Evolutionary conservation across 2,329 filamentous ascomycete species (phyloP).

Genomic region (Xylariales sp.): DNA sequence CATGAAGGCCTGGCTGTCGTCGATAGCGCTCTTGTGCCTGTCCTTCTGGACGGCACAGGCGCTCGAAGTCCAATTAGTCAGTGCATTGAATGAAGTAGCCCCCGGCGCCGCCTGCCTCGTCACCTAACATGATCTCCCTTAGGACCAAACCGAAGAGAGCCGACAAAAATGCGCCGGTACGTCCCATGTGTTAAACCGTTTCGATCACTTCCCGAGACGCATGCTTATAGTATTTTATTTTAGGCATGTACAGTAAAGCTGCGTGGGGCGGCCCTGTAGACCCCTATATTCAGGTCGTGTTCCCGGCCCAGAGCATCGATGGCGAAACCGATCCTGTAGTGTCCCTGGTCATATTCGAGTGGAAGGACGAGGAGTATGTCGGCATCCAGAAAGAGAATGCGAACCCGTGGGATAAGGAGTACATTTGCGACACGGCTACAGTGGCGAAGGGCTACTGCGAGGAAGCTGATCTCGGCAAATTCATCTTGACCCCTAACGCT

Average conservation of each 20-base stretch:
- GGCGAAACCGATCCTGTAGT: slow-evolving; percentile 68
- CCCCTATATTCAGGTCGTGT: slow-evolving; percentile 84
- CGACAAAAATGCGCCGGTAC: slow-evolving; percentile 72
- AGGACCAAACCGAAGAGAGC: slow-evolving; percentile 75
- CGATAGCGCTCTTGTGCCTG: slow-evolving; percentile 47
- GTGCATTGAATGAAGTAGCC: slow-evolving; percentile 15
- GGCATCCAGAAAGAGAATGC: slow-evolving; percentile 56
- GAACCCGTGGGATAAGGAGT: slow-evolving; percentile 12
- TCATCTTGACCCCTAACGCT: slow-evolving; percentile 75
- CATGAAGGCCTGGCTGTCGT: slow-evolving; percentile 53
- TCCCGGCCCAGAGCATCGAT: slow-evolving; percentile 56
- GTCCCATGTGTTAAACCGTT: no score
- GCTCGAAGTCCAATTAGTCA: slow-evolving; percentile 55
- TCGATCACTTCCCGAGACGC: no score
- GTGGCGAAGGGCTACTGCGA: slow-evolving; percentile 71
- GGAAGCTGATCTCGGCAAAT: slow-evolving; percentile 73
- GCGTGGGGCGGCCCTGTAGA: slow-evolving; percentile 85
- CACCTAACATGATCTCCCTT: slow-evolving; percentile 11
- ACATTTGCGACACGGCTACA: slow-evolving; percentile 70
- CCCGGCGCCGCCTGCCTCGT: not conserved
- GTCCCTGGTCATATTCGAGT: slow-evolving; percentile 90
- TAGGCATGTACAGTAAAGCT: slow-evolving; percentile 89
- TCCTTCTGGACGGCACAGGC: slow-evolving; percentile 50
- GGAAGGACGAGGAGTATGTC: slow-evolving; percentile 77
- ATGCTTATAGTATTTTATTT: no score